Percentiles rank a stretch among this genome's conserved stretches.
These are phyloP conservation scores for Alternaria burnsii DNA, from an alignment of 2,329 filamentous ascomycete species.

Conservation along the genomic window DNA sequence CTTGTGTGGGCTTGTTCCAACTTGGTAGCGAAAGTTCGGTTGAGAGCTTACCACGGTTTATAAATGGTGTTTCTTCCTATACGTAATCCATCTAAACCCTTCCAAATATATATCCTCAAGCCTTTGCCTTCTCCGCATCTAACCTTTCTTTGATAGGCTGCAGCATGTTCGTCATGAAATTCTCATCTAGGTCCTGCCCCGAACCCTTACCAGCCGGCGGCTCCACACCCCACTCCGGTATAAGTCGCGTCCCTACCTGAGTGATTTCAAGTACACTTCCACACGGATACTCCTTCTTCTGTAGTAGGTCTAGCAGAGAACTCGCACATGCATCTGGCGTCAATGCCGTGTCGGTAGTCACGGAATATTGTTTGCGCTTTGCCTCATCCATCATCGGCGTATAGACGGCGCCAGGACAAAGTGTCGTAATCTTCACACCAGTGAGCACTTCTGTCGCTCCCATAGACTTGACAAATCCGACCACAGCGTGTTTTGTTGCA, in stretches of 20 bases:
- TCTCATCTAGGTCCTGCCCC: conserved; percentile 27
- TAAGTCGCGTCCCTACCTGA: conserved; percentile 26
- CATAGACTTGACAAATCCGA: conserved; percentile 44
- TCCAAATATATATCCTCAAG: conserved; percentile 7
- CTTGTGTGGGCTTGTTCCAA: not conserved
- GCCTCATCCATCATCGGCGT: conserved; percentile 37
- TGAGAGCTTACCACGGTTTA: not conserved
- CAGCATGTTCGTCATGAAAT: conserved; percentile 28
- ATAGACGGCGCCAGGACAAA: conserved; percentile 38
- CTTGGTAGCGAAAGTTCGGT: not conserved
- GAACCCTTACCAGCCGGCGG: conserved; percentile 32
- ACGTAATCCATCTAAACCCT: not conserved
- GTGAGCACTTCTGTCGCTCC: conserved; percentile 36
- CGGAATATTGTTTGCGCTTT: conserved; percentile 35
- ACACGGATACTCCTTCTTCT: conserved; percentile 40
- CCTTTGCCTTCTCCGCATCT: conserved; percentile 26
- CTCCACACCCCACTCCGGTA: conserved; percentile 42
- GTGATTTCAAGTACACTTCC: conserved; percentile 38
- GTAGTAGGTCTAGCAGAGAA: conserved; percentile 33
- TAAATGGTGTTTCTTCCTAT: not conserved
- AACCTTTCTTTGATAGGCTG: conserved; percentile 31
- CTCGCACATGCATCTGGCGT: conserved; percentile 34
- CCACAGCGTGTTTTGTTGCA: conserved; percentile 44
- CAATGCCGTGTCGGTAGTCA: conserved; percentile 19
- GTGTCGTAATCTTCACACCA: conserved; percentile 41